Evolutionary conservation across 1,284 basidiomycete species (phyloP).

Genomic region (Papiliotrema laurentii): DNA sequence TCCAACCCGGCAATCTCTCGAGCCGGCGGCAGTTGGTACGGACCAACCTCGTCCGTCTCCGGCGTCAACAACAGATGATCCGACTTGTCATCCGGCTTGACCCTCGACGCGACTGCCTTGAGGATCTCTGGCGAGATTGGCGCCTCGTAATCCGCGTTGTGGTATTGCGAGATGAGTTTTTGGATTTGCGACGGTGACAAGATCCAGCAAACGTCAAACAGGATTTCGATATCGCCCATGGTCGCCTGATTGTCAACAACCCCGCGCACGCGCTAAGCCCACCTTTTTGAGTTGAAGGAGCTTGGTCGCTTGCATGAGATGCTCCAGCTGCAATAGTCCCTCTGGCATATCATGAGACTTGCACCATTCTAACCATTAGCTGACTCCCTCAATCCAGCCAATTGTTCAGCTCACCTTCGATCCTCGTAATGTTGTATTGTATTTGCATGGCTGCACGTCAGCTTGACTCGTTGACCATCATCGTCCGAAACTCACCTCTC

Average conservation of each 20-base stretch:
- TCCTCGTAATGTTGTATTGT: slow-evolving; percentile 96
- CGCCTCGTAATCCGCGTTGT: slow-evolving; percentile 87
- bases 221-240: slow-evolving; percentile 91
- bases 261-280: slow-evolving; percentile 27
- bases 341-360: slow-evolving; percentile 99
- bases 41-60: slow-evolving; percentile 91
- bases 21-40: slow-evolving; percentile 50
- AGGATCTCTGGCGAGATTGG: slow-evolving; percentile 95
- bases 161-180: slow-evolving; percentile 97
- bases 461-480: neutral
- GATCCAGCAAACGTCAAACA: slow-evolving; percentile 99
- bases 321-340: slow-evolving; percentile 93
- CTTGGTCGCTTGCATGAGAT: slow-evolving; percentile 99
- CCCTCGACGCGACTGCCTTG: slow-evolving; percentile 88
- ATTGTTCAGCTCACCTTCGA: slow-evolving; percentile 57
- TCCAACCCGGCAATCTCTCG: slow-evolving; percentile 46
- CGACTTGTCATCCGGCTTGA: slow-evolving; percentile 88
- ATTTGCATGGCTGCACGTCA: slow-evolving; percentile 84
- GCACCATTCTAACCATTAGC: slow-evolving; percentile 60
- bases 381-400: neutral
- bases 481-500: slow-evolving; percentile 63
- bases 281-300: slow-evolving; percentile 97
- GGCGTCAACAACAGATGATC: slow-evolving; percentile 90
- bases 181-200: slow-evolving; percentile 98
- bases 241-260: slow-evolving; percentile 59